These are phyloP conservation scores for Ophiosphaerella herpotricha DNA, from an alignment of 2,329 filamentous ascomycete species.

Conservation along the genomic window DNA sequence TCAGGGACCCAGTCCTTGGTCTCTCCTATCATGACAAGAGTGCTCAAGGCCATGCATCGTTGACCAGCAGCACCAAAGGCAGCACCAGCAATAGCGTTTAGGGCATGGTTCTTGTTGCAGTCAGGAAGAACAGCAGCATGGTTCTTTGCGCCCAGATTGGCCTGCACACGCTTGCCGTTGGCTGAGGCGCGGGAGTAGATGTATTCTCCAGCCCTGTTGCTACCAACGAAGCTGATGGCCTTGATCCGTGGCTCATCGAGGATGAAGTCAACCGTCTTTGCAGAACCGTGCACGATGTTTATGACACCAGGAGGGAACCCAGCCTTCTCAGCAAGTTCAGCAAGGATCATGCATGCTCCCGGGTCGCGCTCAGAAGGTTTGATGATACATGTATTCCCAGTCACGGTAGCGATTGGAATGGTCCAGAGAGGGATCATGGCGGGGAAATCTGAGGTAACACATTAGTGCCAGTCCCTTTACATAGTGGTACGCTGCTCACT, in stretches of 20 bases:
- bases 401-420: slow-evolving; percentile 82
- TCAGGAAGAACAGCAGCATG: slow-evolving; percentile 83
- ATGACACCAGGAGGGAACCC: slow-evolving; percentile 82
- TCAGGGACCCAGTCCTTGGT: slow-evolving; percentile 82
- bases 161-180: slow-evolving; percentile 86
- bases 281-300: slow-evolving; percentile 81
- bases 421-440: slow-evolving; percentile 94
- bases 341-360: slow-evolving; percentile 82
- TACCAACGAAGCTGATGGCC: slow-evolving; percentile 83
- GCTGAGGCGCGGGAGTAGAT: slow-evolving; percentile 79
- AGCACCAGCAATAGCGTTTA: slow-evolving; percentile 82
- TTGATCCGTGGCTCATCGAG: slow-evolving; percentile 84
- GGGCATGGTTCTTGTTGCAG: slow-evolving; percentile 87
- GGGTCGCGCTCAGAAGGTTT: slow-evolving; percentile 88
- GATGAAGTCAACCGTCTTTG: slow-evolving; percentile 83
- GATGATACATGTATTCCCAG: slow-evolving; percentile 81
- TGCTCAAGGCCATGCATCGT: slow-evolving; percentile 85
- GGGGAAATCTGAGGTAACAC: slow-evolving; percentile 68
- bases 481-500: slow-evolving; percentile 58
- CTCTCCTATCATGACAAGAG: slow-evolving; percentile 81
- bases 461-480: slow-evolving; percentile 23
- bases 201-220: slow-evolving; percentile 88
- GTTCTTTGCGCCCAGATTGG: slow-evolving; percentile 88
- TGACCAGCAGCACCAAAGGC: slow-evolving; percentile 85
- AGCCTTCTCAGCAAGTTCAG: slow-evolving; percentile 77